Percentiles rank a stretch among this genome's conserved stretches.
Conservation (phyloP, 1,284 basidiomycete species). For the Cutaneotrichosporon daszewskae region DNA sequence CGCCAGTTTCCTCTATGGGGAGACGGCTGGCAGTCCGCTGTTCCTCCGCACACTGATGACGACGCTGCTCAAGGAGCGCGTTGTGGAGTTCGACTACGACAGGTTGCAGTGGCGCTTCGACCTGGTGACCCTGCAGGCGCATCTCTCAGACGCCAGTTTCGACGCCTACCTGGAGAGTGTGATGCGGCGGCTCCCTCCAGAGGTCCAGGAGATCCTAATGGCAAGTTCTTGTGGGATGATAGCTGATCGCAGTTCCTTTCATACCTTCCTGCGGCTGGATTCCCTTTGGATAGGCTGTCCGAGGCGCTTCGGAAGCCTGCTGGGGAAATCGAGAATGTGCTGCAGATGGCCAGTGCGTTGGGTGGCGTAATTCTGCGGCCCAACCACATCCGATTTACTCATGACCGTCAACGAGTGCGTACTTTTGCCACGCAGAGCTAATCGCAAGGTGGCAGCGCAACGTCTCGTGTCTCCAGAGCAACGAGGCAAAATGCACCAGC, state of each 20-base stretch:
- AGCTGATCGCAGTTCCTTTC: conserved; percentile 20
- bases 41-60: conserved; percentile 28
- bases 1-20: conserved; percentile 25
- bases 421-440: neutral
- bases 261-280: conserved; percentile 28
- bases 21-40: conserved; percentile 29
- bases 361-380: conserved; percentile 12
- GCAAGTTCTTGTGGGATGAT: conserved; percentile 9
- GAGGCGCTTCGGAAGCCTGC: conserved; percentile 14
- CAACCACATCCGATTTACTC: conserved; percentile 27
- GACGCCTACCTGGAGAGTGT: conserved; percentile 28
- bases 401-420: conserved; percentile 35
- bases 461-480: conserved; percentile 19
- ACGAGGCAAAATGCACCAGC: conserved; percentile 14
- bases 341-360: conserved; percentile 11
- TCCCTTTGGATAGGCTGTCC: conserved; percentile 19
- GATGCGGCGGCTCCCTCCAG: conserved; percentile 18
- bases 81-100: conserved; percentile 30
- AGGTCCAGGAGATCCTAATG: conserved; percentile 21
- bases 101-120: conserved; percentile 28
- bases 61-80: conserved; percentile 26
- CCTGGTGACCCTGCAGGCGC: conserved; percentile 21
- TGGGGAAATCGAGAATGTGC: conserved; percentile 10
- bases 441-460: conserved; percentile 29
- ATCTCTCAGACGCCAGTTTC: conserved; percentile 28